phyloP scores from a whole-genome alignment of 2,329 filamentous ascomycete species.

The Fusarium sp. region DNA sequence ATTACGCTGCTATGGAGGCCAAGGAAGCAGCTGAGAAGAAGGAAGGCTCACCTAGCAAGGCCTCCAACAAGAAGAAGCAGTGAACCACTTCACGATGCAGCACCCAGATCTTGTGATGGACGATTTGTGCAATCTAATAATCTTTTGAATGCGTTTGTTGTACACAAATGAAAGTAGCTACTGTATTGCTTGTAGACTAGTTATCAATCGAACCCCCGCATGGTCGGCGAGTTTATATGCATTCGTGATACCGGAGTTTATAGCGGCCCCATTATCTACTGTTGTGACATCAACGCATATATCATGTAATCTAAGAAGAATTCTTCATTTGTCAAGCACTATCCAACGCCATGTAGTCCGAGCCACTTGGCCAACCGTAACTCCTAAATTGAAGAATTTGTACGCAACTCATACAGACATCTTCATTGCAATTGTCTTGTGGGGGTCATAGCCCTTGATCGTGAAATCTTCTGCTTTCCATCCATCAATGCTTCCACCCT shows the following conservation, averaged over 20 bases:
- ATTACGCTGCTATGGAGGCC: slow-evolving; percentile 70
- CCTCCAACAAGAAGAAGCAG: slow-evolving; percentile 52
- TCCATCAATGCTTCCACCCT: slow-evolving; percentile 82
- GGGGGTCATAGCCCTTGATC: slow-evolving; percentile 87
- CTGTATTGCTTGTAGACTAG: slow-evolving; percentile 20
- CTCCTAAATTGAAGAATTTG: neutral
- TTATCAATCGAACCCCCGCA: neutral
- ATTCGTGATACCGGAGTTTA: neutral
- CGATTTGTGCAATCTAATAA: neutral
- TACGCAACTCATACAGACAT: slow-evolving; percentile 76
- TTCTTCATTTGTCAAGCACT: slow-evolving; percentile 5
- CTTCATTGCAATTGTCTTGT: slow-evolving; percentile 95
- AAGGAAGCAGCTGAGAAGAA: slow-evolving; percentile 50
- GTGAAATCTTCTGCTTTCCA: slow-evolving; percentile 91
- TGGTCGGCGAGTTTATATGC: slow-evolving; percentile 5
- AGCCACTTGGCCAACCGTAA: slow-evolving; percentile 1
- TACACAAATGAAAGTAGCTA: slow-evolving; percentile 6
- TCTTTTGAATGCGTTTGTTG: neutral
- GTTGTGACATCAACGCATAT: neutral
- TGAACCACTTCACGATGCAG: slow-evolving; percentile 19
- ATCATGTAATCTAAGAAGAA: neutral
- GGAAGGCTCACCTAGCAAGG: slow-evolving; percentile 45
- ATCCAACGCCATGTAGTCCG: slow-evolving; percentile 33
- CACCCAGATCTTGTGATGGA: neutral
- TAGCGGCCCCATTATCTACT: too few relatives aligned